Evolutionary conservation across 2,329 filamentous ascomycete species (phyloP).

Genomic region (Penicillium sp.): DNA sequence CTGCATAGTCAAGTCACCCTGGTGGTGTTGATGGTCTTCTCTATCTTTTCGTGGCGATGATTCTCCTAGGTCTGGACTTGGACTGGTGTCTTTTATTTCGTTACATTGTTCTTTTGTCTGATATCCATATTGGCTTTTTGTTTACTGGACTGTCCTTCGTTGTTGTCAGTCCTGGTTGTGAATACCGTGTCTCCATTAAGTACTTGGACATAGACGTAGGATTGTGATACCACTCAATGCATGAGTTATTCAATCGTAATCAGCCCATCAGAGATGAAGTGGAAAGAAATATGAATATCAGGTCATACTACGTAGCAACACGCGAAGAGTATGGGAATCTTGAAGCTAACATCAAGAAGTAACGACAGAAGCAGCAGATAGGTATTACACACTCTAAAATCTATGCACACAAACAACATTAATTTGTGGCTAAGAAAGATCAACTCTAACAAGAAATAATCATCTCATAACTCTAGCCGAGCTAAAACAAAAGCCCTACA

Average conservation of each 20-base stretch:
- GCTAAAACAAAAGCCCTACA: constrained; percentile 13
- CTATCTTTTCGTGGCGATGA: not conserved
- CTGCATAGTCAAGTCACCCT: constrained; percentile 21
- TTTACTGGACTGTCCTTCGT: constrained; percentile 1
- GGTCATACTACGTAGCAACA: too few relatives aligned
- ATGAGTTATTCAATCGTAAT: too few relatives aligned
- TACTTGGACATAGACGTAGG: not conserved
- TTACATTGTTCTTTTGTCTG: not conserved
- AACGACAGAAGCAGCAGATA: too few relatives aligned
- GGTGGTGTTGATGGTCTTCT: not conserved
- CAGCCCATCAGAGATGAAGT: too few relatives aligned
- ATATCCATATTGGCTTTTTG: constrained; percentile 9
- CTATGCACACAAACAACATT: not conserved
- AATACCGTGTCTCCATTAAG: constrained; percentile 1
- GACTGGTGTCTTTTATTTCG: constrained; percentile 2
- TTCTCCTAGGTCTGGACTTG: not conserved
- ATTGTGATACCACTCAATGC: not conserved
- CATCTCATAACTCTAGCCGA: constrained; percentile 7
- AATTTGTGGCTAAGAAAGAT: too few relatives aligned
- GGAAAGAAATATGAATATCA: too few relatives aligned
- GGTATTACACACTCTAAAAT: too few relatives aligned
- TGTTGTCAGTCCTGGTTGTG: not conserved
- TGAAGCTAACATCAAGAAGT: too few relatives aligned
- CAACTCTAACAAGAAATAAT: not conserved
- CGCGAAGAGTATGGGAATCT: too few relatives aligned